These are phyloP conservation scores for Apophysomyces variabilis DNA, from an alignment of 371 early-diverging fungal species.

Conservation along the genomic window DNA sequence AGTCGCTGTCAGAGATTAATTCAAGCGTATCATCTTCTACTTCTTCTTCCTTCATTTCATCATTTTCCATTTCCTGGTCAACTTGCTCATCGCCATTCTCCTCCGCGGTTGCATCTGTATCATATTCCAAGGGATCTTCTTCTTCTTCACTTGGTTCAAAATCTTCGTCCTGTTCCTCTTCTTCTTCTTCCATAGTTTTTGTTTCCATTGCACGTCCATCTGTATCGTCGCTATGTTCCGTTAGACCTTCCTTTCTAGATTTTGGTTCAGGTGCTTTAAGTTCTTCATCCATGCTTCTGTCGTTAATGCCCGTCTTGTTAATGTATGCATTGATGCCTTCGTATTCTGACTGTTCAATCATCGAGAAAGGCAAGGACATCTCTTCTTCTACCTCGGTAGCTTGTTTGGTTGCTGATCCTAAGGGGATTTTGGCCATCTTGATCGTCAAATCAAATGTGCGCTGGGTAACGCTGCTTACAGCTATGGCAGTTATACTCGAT, in stretches of 20 bases:
- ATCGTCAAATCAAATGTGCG: constrained; percentile 60
- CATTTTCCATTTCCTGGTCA: not conserved
- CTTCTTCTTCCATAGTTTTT: constrained; percentile 32
- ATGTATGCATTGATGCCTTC: constrained; percentile 54
- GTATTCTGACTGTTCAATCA: constrained; percentile 62
- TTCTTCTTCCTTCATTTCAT: not conserved
- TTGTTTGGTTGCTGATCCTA: constrained; percentile 22
- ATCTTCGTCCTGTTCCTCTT: constrained; percentile 32
- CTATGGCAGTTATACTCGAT: constrained; percentile 34
- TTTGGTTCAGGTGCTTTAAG: constrained; percentile 35
- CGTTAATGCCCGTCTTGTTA: constrained; percentile 40
- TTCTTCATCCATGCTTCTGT: constrained; percentile 49
- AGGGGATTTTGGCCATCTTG: constrained; percentile 13
- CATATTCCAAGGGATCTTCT: constrained; percentile 48
- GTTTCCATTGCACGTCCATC: constrained; percentile 13
- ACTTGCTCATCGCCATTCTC: constrained; percentile 3
- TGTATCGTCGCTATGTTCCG: constrained; percentile 1
- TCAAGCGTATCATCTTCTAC: not conserved
- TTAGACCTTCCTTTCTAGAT: constrained; percentile 8
- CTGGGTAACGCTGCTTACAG: constrained; percentile 50
- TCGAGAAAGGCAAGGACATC: constrained; percentile 50
- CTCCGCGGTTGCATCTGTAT: constrained; percentile 29
- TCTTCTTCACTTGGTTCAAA: constrained; percentile 41
- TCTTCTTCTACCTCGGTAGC: constrained; percentile 26
- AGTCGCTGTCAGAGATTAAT: constrained; percentile 3